Evolutionary conservation across 2,329 filamentous ascomycete genomes (phyloP).

Genomic region (Nemania abortiva): DNA sequence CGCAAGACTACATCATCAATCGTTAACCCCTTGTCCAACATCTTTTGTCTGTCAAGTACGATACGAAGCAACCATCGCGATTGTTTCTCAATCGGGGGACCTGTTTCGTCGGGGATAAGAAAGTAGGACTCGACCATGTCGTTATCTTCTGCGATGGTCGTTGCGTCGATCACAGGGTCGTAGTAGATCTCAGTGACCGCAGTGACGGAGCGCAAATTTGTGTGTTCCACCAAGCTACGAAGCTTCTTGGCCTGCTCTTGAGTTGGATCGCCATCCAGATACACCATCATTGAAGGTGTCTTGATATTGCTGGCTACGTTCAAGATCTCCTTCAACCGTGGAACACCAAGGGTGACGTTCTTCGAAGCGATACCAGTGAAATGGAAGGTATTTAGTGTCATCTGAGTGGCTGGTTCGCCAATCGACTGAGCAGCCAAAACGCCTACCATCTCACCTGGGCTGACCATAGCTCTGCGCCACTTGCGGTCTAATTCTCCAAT

Average conservation of each 20-base stretch:
- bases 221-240: conserved; percentile 92
- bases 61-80: conserved; percentile 97
- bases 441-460: conserved; percentile 98
- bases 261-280: conserved; percentile 74
- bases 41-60: conserved; percentile 90
- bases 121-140: conserved; percentile 99
- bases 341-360: conserved; percentile 99
- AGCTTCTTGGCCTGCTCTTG: conserved; percentile 87
- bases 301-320: conserved; percentile 99
- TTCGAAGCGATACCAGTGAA: conserved; percentile 99
- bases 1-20: conserved; percentile 91
- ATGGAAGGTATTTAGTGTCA: conserved; percentile 99
- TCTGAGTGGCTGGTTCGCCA: conserved; percentile 97
- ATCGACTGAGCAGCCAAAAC: conserved; percentile 98
- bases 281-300: conserved; percentile 96
- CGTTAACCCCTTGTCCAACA: conserved; percentile 92
- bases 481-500: conserved; percentile 90
- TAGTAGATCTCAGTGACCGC: conserved; percentile 97
- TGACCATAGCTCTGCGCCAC: conserved; percentile 87
- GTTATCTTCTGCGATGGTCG: conserved; percentile 85
- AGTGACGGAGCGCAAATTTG: conserved; percentile 90
- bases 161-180: conserved; percentile 88
- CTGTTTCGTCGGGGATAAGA: conserved; percentile 85
- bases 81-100: conserved; percentile 74
- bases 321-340: conserved; percentile 98